Conservation (phyloP, 805 yeast genomes). For the Starmerella etchellsii region DNA sequence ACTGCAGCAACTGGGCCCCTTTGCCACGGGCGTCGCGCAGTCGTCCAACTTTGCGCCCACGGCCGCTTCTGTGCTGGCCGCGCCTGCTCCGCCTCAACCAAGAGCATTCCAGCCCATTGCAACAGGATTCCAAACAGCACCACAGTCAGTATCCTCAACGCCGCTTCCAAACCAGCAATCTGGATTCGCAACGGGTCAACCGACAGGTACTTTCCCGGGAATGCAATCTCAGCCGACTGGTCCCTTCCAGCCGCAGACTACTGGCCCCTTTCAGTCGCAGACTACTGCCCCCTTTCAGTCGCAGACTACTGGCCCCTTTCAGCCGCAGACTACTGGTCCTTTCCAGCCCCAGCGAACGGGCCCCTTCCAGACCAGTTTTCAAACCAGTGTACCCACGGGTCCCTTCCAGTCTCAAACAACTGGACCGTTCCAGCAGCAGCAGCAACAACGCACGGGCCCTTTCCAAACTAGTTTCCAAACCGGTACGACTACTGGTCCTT, state of each 20-base stretch:
- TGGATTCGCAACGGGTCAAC: too few species aligned
- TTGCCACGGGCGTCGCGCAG: conserved; percentile 30
- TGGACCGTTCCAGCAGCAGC: conserved; percentile 18
- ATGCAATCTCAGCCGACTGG: conserved; percentile 13
- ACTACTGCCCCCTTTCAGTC: conserved; percentile 17
- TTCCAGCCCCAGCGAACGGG: conserved; percentile 20
- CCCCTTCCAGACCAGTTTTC: conserved; percentile 14
- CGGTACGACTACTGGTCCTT: conserved; percentile 11
- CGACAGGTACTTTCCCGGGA: conserved; percentile 24
- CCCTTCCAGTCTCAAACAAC: conserved; percentile 7
- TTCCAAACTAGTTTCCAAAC: conserved; percentile 14
- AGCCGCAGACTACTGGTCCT: conserved; percentile 8
- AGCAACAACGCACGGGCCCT: conserved; percentile 25
- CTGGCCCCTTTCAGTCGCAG: conserved; percentile 8
- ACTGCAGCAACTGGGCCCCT: conserved; percentile 26
- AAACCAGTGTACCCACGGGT: neutral
- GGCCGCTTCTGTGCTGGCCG: conserved; percentile 15
- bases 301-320: conserved; percentile 10
- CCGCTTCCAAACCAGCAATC: conserved; percentile 13
- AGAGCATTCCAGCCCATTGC: conserved; percentile 8
- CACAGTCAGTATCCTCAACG: too few species aligned
- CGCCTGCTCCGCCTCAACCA: conserved; percentile 29
- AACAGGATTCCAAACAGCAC: conserved; percentile 17
- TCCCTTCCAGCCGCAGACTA: conserved; percentile 12
- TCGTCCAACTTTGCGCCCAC: conserved; percentile 29